Base-by-base conservation (phyloP, 208 protist species). In the Leishmania guyanensis region DNA sequence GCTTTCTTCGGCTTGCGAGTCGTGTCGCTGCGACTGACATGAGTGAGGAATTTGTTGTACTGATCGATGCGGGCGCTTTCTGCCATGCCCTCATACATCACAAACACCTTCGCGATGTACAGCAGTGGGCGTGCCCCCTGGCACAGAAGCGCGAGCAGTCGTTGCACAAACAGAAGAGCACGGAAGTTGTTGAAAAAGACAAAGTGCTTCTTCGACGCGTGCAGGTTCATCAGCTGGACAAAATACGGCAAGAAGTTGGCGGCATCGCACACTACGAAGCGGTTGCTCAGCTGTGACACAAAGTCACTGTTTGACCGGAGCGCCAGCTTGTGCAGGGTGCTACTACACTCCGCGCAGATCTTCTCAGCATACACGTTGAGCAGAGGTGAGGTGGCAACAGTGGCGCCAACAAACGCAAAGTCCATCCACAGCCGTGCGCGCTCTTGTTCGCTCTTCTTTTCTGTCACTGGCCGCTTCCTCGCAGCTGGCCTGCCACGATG, bases 131-230 rank as follows among this genome's bases (percentile, higher is more conserved):
- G 87, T 1, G 74, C 64, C 26, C 92, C 87, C 58, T 92, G 72
- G 53, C 73, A 79, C 22, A 97, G 77, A 17, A 68, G 33, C 4
- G 62, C n/a, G 74, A 98, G 92, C 0, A 97, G 86, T 48, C 89
- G 82, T 77, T 92, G 85, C 12, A 95, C 91, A 80, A 96, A 97
- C 4, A 86, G 71, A 5, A 97, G 86, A 46, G 88, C 90, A 68
- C 87, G 84, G 56, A 88, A 83, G 79, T 85, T 90, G 86, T 98
- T 97, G 82, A 97, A 98, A 80, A 98, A 98, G 29, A 98, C 90
- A 87, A 97, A 97, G 85, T 98, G 95, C 79, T 98, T 98, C 76
- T 96, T 95, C 17, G 88, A 94, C 0, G 93, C 83, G 78, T 98
- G 95, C 16, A 95, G 39, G 81, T 97, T 97, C 84, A 98, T 92